These are phyloP conservation scores for Triticum dicoccoides DNA, from an alignment of 176 grass and related monocot species.

Conservation along the genomic window DNA sequence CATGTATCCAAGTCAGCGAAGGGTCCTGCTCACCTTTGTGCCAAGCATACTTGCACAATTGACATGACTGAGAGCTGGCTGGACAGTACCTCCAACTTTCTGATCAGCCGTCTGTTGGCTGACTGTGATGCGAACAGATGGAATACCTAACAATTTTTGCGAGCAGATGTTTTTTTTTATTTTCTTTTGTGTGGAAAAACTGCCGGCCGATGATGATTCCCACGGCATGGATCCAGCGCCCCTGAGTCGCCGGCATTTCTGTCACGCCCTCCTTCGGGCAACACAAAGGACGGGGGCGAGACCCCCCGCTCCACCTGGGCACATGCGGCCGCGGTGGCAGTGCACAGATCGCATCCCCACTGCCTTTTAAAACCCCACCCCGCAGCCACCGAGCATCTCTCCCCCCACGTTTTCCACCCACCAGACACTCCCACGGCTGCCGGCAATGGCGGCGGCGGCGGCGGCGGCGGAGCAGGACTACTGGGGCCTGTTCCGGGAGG, in stretches of 20 bases:
- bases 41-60: too few species aligned
- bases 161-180: too few species aligned
- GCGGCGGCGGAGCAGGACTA: conserved; percentile 30
- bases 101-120: too few species aligned
- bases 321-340: not conserved
- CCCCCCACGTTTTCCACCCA: not conserved
- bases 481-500: conserved; percentile 54
- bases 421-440: conserved; percentile 2
- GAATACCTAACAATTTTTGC: not conserved
- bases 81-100: too few species aligned
- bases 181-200: too few species aligned
- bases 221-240: not conserved
- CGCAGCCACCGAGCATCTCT: not conserved
- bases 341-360: not conserved
- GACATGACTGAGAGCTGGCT: too few species aligned
- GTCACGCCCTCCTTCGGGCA: not conserved
- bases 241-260: not conserved
- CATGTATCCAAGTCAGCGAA: too few species aligned
- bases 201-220: too few species aligned
- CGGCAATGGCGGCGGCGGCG: conserved; percentile 41
- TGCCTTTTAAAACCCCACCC: conserved; percentile 2
- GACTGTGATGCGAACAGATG: too few species aligned
- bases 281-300: not conserved
- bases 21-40: too few species aligned
- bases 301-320: not conserved